phyloP scores from a whole-genome alignment of 306 rosid species.

The Argentina anserina region DNA sequence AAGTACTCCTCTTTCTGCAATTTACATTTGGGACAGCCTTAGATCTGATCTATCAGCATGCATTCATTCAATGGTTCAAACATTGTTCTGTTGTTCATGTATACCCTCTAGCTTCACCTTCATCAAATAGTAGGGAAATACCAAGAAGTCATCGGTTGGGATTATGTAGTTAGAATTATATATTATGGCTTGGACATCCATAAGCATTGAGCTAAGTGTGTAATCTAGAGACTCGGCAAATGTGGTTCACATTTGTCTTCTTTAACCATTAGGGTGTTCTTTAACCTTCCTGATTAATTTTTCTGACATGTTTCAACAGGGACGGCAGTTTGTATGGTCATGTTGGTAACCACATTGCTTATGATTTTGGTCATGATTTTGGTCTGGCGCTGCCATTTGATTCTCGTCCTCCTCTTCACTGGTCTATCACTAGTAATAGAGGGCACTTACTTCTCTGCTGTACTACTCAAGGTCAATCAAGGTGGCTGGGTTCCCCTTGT shows the following conservation, averaged over 20 bases:
- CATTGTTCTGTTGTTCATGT: no score
- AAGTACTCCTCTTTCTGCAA: neutral
- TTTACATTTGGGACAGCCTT: neutral
- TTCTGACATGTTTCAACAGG: slow-evolving; percentile 64
- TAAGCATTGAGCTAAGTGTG: no score
- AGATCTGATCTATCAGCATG: neutral
- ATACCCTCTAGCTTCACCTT: no score
- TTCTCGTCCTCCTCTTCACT: slow-evolving; percentile 66
- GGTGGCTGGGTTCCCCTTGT: slow-evolving; percentile 99
- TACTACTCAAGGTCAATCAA: slow-evolving; percentile 81
- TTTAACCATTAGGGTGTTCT: no score
- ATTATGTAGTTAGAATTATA: neutral
- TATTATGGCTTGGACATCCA: neutral
- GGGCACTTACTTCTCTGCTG: slow-evolving; percentile 82
- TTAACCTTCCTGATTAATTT: no score
- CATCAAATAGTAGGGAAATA: no score
- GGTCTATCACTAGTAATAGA: slow-evolving; percentile 70
- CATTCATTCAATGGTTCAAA: no score
- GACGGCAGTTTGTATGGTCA: slow-evolving; percentile 85
- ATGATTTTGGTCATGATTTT: slow-evolving; percentile 87
- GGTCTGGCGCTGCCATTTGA: slow-evolving; percentile 98
- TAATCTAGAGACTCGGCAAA: no score
- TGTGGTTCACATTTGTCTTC: no score
- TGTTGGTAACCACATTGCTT: slow-evolving; percentile 88
- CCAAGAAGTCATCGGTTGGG: no score